Evolutionary conservation across 2,329 filamentous ascomycete species (phyloP), one percentile per base, ranked within the genome.

Genomic region (Aspergillus sp.): DNA sequence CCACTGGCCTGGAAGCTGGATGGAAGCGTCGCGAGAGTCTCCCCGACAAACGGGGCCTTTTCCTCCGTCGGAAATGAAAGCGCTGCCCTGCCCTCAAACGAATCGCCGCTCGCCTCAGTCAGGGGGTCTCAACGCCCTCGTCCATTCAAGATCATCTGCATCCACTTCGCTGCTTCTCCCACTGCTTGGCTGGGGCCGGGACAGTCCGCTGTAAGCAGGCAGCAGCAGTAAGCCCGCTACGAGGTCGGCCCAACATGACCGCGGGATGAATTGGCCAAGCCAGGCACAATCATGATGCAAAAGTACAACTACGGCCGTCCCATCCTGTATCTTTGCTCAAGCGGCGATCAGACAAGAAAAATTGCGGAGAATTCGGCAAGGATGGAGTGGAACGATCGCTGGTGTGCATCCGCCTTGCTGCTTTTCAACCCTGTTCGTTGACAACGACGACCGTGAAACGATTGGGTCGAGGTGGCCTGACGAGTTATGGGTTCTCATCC

Each of bases 311-410:
- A 30, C 27, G 27, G 27, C 27, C 27, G 27, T 30, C 27, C 27
- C 27, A 30, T 11, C 17, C 24, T n/a, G 12, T 13, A 37, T n/a
- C 34, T 37, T 37, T 37, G 34, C 34, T 37, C 13, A n/a, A 37
- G 34, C 34, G 34, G 44, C 6, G 44, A 44, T 17, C 20, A 24
- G 24, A 30, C 15, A 15, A 45, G 5, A 24, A 22, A 46, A 46
- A 46, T 46, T 33, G 49, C 49, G 49, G 49, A 51, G 49, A 51
- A 51, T 42, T 42, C 49, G 37, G 49, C 49, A 42, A 24, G 49
- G 49, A 49, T 49, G 37, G 22, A 33, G 37, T 49, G 37, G 37
- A 33, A 20, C 9, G 15, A 27, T 12, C 11, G 44, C 15, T n/a
- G 20, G 22, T n/a, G 12, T 37, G 34, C 34, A 37, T 37, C 34